Percentiles rank a stretch among this genome's conserved stretches.
Conservation (phyloP, 441 rosid genomes). For the Biscutella laevigata region DNA sequence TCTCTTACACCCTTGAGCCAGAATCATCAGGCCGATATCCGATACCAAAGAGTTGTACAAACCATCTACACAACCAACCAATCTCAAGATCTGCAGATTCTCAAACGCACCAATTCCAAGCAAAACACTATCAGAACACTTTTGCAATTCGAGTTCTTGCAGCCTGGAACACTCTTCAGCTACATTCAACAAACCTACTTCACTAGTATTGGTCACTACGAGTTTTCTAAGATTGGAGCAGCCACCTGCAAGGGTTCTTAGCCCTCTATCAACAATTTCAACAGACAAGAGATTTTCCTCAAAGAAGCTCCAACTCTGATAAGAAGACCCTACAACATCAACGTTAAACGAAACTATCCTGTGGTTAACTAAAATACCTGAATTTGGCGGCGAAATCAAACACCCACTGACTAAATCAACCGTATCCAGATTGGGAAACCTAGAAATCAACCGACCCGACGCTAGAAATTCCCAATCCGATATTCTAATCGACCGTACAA, state of each 20-base stretch:
- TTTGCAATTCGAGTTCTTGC: slow-evolving; percentile 58
- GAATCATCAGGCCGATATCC: slow-evolving; percentile 55
- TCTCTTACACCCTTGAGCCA: slow-evolving; percentile 64
- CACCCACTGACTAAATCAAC: slow-evolving; percentile 52
- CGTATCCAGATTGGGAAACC: slow-evolving; percentile 55
- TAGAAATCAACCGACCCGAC: slow-evolving; percentile 40
- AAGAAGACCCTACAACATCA: slow-evolving; percentile 32
- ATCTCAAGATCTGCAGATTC: slow-evolving; percentile 56
- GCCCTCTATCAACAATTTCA: slow-evolving; percentile 44
- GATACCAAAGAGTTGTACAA: slow-evolving; percentile 44
- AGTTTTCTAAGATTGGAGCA: slow-evolving; percentile 49
- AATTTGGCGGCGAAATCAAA: slow-evolving; percentile 32
- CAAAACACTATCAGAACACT: slow-evolving; percentile 47
- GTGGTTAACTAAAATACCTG: slow-evolving; percentile 40
- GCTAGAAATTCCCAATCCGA: slow-evolving; percentile 50
- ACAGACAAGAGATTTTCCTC: slow-evolving; percentile 38
- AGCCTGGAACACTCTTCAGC: slow-evolving; percentile 47
- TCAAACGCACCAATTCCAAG: slow-evolving; percentile 51
- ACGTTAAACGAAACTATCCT: slow-evolving; percentile 35
- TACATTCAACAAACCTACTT: slow-evolving; percentile 42
- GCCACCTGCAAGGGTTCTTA: slow-evolving; percentile 37
- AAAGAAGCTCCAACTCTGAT: slow-evolving; percentile 30
- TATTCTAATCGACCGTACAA: slow-evolving; percentile 41
- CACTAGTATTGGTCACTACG: slow-evolving; percentile 43
- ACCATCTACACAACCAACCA: slow-evolving; percentile 45